phyloP scores from a whole-genome alignment of 2,329 filamentous ascomycete species.

The Rutstroemia sydowiana region DNA sequence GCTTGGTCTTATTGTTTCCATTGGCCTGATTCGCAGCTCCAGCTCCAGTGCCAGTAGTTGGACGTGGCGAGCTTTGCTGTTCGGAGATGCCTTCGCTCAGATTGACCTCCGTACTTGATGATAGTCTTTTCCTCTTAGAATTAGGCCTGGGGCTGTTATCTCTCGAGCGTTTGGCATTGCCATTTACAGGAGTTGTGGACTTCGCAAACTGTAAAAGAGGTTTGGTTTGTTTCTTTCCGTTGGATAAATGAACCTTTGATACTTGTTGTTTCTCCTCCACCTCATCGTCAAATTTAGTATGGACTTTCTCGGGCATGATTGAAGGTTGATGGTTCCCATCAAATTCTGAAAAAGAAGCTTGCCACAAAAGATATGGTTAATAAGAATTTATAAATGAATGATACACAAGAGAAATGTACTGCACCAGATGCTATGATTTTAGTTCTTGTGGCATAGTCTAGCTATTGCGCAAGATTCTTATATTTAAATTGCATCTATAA shows the following conservation, averaged over 20 bases:
- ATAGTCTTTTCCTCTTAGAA: constrained; percentile 24
- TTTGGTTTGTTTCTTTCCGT: background rate
- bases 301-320: constrained; percentile 36
- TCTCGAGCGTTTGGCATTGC: constrained; percentile 16
- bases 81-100: constrained; percentile 16
- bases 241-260: background rate
- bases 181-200: background rate
- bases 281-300: constrained; percentile 33
- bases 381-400: too few species aligned
- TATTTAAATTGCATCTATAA: too few species aligned
- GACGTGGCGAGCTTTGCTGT: background rate
- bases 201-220: background rate
- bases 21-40: background rate
- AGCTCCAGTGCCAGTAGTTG: background rate
- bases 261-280: background rate
- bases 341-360: too few species aligned
- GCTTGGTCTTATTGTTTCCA: background rate
- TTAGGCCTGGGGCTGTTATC: constrained; percentile 20
- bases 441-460: too few species aligned
- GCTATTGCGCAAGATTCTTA: too few species aligned
- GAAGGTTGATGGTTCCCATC: background rate
- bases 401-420: too few species aligned
- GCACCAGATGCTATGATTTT: too few species aligned
- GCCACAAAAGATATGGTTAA: too few species aligned
- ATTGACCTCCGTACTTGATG: constrained; percentile 21